Percentiles rank a stretch among this genome's conserved stretches.
These are phyloP conservation scores for Aphanoascus verrucosus DNA, from an alignment of 2,329 filamentous ascomycete species.

Conservation along the genomic window DNA sequence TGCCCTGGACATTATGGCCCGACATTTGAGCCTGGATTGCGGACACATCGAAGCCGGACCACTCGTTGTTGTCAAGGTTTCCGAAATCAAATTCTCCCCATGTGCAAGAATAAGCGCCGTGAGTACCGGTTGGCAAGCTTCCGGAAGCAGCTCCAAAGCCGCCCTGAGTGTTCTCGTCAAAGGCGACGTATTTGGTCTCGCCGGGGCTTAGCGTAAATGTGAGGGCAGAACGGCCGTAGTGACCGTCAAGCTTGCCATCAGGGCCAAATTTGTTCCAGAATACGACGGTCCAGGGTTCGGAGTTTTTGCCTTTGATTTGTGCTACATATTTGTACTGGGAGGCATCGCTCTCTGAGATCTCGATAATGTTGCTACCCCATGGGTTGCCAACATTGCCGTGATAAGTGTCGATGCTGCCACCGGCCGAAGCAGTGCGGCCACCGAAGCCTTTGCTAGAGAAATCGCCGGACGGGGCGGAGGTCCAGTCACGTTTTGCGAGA, in stretches of 20 bases:
- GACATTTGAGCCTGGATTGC: conserved; percentile 28
- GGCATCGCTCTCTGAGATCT: conserved; percentile 26
- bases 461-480: conserved; percentile 17
- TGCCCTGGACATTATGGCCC: conserved; percentile 25
- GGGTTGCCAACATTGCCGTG: conserved; percentile 30
- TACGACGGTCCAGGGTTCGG: conserved; percentile 27
- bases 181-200: conserved; percentile 30
- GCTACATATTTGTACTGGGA: conserved; percentile 30
- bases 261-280: conserved; percentile 34
- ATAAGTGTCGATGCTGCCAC: conserved; percentile 20
- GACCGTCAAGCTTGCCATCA: conserved; percentile 26
- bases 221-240: conserved; percentile 28
- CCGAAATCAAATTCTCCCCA: conserved; percentile 35
- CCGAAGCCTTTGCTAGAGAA: conserved; percentile 28
- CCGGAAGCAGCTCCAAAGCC: conserved; percentile 24
- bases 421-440: conserved; percentile 15
- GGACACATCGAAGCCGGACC: conserved; percentile 34
- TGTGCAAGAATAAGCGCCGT: conserved; percentile 29
- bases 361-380: conserved; percentile 34
- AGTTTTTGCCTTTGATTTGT: conserved; percentile 25
- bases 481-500: conserved; percentile 18
- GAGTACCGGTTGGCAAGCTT: conserved; percentile 21
- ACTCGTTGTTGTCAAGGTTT: conserved; percentile 24
- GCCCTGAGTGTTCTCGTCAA: conserved; percentile 29
- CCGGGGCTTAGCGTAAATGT: conserved; percentile 25